Base-by-base conservation (phyloP, 1,284 basidiomycete species). In the Taiwanofungus camphoratus region DNA sequence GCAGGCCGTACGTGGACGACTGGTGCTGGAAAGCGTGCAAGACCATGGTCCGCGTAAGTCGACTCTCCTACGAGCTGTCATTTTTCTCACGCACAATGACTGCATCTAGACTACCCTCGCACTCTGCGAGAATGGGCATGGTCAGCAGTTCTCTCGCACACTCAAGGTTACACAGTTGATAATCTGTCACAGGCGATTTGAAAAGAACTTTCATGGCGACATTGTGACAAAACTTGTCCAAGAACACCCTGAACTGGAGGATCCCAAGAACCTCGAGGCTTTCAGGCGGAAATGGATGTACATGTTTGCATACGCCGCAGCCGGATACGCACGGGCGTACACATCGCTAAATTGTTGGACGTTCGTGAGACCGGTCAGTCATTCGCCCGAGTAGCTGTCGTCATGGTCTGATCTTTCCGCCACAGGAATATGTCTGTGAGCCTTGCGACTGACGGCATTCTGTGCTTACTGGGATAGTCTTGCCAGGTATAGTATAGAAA, bases 81-180 rank as follows among this genome's bases (percentile, higher is more conserved):
- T n/a, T n/a, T n/a, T n/a, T n/a, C n/a, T n/a, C n/a, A n/a, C n/a
- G n/a, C n/a, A n/a, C n/a, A n/a, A n/a, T n/a, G n/a, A n/a, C n/a
- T n/a, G n/a, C n/a, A n/a, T 29, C 9, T 7, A 82, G 79, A 92
- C 62, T 92, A 92, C 65, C 80, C 87, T 18, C 77, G 89, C 26
- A 92, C 88, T 11, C 72, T 92, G 16, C 76, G 89, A 27, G 87
- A 90, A 69, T 92, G 89, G 89, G 78, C 31, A 16, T 32, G 46
- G 42, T 48, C 12, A 15, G 29, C 26, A 26, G 23, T 13, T 30
- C 12, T 24, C 26, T n/a, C n/a, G n/a, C n/a, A n/a, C n/a, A n/a
- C n/a, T n/a, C n/a, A n/a, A n/a, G n/a, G n/a, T n/a, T n/a, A n/a
- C n/a, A n/a, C n/a, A n/a, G n/a, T n/a, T n/a, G n/a, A n/a, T n/a